Evolutionary conservation across 129 eudicot genomes (phyloP).

Genomic region (Arctium minus): DNA sequence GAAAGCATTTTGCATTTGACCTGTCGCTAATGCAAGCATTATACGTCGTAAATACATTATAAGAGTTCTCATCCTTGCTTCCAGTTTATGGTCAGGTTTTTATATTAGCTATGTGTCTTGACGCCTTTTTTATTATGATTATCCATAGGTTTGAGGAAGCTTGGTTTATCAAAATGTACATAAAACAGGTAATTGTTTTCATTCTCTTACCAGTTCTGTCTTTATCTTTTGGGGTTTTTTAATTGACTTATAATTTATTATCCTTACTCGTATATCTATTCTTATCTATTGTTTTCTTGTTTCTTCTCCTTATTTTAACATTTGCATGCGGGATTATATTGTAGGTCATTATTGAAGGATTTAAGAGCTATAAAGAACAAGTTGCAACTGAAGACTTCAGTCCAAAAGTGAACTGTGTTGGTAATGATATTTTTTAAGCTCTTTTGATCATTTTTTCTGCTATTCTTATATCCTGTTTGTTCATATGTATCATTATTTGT

Average conservation of each 20-base stretch:
- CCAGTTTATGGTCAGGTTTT: neutral
- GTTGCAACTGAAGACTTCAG: constrained; percentile 87
- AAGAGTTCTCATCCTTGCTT: neutral
- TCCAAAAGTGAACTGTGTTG: constrained; percentile 96
- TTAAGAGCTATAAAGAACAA: constrained; percentile 94
- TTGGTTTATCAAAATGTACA: constrained; percentile 51
- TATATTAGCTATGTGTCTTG: neutral
- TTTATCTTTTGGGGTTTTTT: neutral
- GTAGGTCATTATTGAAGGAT: constrained; percentile 92
- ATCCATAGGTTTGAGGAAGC: constrained; percentile 18
- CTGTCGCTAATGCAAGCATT: neutral
- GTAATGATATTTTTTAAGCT: constrained; percentile 32
- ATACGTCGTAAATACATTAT: neutral
- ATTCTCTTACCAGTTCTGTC: neutral
- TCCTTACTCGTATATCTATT: neutral
- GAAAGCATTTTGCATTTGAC: constrained; percentile 9
- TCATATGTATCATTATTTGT: constrained; percentile 1
- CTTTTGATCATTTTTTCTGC: neutral
- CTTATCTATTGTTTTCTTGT: neutral
- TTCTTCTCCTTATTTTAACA: neutral
- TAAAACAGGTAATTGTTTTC: constrained; percentile 63
- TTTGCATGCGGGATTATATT: constrained; percentile 19
- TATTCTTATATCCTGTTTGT: neutral
- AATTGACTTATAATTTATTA: neutral
- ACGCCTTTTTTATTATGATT: constrained; percentile 2